phyloP scores from a whole-genome alignment of 768 basidiomycete species.

The Mycena chlorophos region DNA sequence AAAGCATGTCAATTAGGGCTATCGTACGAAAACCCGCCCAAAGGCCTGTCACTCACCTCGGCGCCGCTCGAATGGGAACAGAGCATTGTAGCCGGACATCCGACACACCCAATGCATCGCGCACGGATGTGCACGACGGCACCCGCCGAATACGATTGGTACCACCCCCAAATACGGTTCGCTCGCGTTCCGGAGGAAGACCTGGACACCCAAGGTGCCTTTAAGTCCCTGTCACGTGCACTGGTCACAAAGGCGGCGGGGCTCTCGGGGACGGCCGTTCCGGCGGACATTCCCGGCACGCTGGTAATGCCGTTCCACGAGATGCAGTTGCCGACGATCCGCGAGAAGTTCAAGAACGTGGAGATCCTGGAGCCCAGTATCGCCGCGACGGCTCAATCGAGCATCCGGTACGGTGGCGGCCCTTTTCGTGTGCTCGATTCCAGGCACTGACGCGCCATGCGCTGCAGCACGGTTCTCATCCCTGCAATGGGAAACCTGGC shows the following conservation, averaged over 20 bases:
- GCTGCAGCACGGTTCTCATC: constrained; percentile 52
- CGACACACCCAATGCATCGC: constrained; percentile 66
- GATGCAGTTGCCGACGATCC: constrained; percentile 48
- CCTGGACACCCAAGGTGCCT: constrained; percentile 44
- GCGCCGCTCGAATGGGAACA: constrained; percentile 57
- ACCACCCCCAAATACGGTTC: constrained; percentile 51
- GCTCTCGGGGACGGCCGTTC: constrained; percentile 28
- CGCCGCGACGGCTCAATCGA: constrained; percentile 49
- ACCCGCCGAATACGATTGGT: constrained; percentile 50
- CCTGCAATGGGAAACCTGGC: constrained; percentile 46
- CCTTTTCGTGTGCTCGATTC: neutral
- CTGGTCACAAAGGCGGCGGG: constrained; percentile 37
- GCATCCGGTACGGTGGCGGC: constrained; percentile 45
- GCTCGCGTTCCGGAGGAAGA: constrained; percentile 40
- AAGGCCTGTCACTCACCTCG: constrained; percentile 42
- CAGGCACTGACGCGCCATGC: constrained; percentile 5
- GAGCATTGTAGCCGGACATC: constrained; percentile 58
- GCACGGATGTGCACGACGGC: constrained; percentile 43
- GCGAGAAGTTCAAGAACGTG: constrained; percentile 43
- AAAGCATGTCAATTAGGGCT: constrained; percentile 28
- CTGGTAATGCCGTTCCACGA: constrained; percentile 55
- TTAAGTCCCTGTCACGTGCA: constrained; percentile 36
- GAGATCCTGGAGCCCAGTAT: constrained; percentile 42
- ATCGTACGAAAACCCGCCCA: constrained; percentile 42
- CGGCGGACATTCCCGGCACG: constrained; percentile 27